These are phyloP conservation scores for Aspergillus ibericus DNA, from an alignment of 2,329 filamentous ascomycete species.

Conservation along the genomic window DNA sequence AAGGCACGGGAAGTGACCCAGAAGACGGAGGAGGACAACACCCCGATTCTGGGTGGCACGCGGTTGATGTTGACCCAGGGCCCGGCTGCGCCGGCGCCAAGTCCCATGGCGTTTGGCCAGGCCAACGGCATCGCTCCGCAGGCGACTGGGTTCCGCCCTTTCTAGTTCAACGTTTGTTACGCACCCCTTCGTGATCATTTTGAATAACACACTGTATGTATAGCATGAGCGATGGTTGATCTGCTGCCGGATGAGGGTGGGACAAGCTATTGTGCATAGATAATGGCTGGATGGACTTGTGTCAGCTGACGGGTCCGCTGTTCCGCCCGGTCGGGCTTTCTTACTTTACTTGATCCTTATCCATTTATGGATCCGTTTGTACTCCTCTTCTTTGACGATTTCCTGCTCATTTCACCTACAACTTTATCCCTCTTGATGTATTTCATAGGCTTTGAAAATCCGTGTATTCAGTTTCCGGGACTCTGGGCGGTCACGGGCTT, in stretches of 20 bases:
- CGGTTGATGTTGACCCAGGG: conserved; percentile 96
- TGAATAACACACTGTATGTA: conserved; percentile 26
- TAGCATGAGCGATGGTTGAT: conserved; percentile 37
- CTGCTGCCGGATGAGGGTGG: conserved; percentile 7
- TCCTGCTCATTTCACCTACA: conserved; percentile 13
- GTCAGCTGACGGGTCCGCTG: conserved; percentile 2
- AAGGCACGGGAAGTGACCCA: conserved; percentile 71
- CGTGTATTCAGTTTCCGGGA: conserved; percentile 2
- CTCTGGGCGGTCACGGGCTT: neutral
- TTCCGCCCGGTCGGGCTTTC: conserved; percentile 18
- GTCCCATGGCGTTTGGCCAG: conserved; percentile 69
- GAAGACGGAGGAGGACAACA: conserved; percentile 88
- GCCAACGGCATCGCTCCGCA: conserved; percentile 88
- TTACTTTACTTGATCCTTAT: conserved; percentile 16
- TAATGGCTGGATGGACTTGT: neutral
- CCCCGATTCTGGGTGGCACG: conserved; percentile 84
- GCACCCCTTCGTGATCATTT: conserved; percentile 16
- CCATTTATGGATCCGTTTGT: conserved; percentile 1
- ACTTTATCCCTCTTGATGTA: conserved; percentile 23
- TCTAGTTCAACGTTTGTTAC: conserved; percentile 40
- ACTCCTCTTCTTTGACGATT: conserved; percentile 8
- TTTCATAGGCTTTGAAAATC: conserved; percentile 21
- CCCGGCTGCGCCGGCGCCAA: conserved; percentile 61
- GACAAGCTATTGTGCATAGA: neutral
- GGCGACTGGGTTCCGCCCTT: conserved; percentile 71